Conservation (phyloP, 176 grass and related monocot genomes). For the Phoenix dactylifera region DNA sequence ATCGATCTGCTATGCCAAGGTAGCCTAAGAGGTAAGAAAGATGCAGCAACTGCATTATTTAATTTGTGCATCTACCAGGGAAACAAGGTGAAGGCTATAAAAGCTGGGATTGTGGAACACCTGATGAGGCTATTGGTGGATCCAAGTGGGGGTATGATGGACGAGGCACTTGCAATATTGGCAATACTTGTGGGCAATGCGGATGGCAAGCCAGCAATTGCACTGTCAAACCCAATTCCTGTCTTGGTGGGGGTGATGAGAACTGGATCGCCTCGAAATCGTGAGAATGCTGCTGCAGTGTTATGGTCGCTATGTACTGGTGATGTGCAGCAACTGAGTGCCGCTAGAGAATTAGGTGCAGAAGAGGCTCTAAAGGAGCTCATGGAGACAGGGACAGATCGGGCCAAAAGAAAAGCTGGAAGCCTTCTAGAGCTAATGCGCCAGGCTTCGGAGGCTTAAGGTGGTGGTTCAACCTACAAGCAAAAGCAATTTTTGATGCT, state of each 20-base stretch:
- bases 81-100: constrained; percentile 68
- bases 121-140: constrained; percentile 70
- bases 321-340: constrained; percentile 32
- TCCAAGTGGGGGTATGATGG: constrained; percentile 69
- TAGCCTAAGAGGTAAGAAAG: constrained; percentile 91
- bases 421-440: constrained; percentile 63
- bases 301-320: constrained; percentile 60
- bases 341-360: constrained; percentile 47
- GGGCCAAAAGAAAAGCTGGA: constrained; percentile 86
- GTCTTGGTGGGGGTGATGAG: constrained; percentile 59
- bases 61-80: constrained; percentile 90
- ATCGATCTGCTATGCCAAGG: constrained; percentile 73
- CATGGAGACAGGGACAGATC: constrained; percentile 64
- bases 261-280: constrained; percentile 63
- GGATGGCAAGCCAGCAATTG: constrained; percentile 60
- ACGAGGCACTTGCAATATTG: constrained; percentile 83
- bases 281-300: constrained; percentile 64
- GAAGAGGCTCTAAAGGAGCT: constrained; percentile 70
- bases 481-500: neutral
- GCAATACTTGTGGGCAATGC: constrained; percentile 54
- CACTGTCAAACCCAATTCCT: constrained; percentile 36
- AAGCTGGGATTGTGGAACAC: constrained; percentile 67
- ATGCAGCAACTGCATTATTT: constrained; percentile 89
- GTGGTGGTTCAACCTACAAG: neutral
- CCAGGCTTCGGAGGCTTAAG: constrained; percentile 32